Evolutionary conservation across 495 filamentous ascomycete species (phyloP), one percentile per base, ranked within the genome.

Genomic region (Talaromyces thailandensis): DNA sequence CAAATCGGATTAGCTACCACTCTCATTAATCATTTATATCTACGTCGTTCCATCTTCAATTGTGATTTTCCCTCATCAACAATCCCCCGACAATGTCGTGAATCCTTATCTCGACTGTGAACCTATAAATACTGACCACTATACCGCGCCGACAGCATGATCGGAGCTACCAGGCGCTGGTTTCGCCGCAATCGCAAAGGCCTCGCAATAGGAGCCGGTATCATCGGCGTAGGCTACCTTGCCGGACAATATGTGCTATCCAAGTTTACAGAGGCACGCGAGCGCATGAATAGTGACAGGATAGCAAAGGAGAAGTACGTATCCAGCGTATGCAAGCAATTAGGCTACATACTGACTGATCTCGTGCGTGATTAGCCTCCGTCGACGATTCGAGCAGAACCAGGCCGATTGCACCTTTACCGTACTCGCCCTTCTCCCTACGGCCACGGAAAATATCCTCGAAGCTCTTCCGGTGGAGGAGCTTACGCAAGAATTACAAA

Each of bases 321-420:
- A 23, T 7, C 16, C 14, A 32, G 25, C 14, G 55, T 23, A 32
- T 18, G 29, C 14, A 25, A 14, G 62, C 24, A 11, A 23, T 60
- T 62, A 31, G 43, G 55, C 63, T 31, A 60, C 64, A 64, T 59
- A 65, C 65, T 37, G 58, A 29, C 65, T 37, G 58, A 29, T 51
- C 32, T 43, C 28, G 50, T 37, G 56, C 57, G 1, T n/a, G 16
- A 21, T 14, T 64, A 98, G 94, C 75, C 81, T 98, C 65, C 90
- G 92, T 53, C 88, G 94, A 61, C 88, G 94, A 66, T 98, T 98
- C 78, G 90, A 97, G 72, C 94, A 98, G 72, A 98, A 98, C 69
- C 94, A 98, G 67, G 93, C 96, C 71, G 95, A 98, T 74, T 98
- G 94, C 73, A 96, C 92, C 53, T 96, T 91, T 72, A 98, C 94